phyloP scores from a whole-genome alignment of 2,329 filamentous ascomycete species.

The Diaporthe longicolla region DNA sequence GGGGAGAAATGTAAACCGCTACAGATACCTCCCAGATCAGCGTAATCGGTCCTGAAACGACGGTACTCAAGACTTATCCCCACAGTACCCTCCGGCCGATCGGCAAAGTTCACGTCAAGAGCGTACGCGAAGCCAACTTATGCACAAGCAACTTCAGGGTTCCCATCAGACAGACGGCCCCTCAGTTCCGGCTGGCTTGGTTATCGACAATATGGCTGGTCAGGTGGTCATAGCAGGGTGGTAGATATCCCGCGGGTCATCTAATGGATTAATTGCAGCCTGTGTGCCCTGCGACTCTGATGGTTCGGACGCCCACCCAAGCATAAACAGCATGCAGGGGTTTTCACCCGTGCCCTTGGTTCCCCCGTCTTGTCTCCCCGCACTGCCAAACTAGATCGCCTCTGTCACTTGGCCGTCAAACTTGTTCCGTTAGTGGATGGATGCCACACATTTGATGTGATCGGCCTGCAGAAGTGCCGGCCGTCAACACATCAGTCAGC shows the following conservation, averaged over 20 bases:
- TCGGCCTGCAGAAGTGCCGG: conserved; percentile 27
- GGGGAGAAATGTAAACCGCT: background rate
- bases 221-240: conserved; percentile 11
- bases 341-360: background rate
- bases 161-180: conserved; percentile 19
- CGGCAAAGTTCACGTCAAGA: background rate
- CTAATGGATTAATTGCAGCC: conserved; percentile 16
- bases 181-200: conserved; percentile 16
- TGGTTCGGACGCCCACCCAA: conserved; percentile 1
- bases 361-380: background rate
- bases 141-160: conserved; percentile 8
- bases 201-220: background rate
- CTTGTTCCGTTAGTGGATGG: background rate
- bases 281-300: background rate
- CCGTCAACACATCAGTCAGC: conserved; percentile 27
- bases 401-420: background rate
- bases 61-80: background rate
- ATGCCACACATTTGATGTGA: background rate
- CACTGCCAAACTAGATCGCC: background rate
- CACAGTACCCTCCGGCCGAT: background rate
- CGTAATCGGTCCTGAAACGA: background rate
- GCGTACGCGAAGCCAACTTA: background rate
- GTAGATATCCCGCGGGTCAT: conserved; percentile 34
- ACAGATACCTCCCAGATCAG: background rate
- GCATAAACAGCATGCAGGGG: conserved; percentile 1